Conservation (phyloP, 805 yeast species). For the Hanseniaspora clermontiae region DNA sequence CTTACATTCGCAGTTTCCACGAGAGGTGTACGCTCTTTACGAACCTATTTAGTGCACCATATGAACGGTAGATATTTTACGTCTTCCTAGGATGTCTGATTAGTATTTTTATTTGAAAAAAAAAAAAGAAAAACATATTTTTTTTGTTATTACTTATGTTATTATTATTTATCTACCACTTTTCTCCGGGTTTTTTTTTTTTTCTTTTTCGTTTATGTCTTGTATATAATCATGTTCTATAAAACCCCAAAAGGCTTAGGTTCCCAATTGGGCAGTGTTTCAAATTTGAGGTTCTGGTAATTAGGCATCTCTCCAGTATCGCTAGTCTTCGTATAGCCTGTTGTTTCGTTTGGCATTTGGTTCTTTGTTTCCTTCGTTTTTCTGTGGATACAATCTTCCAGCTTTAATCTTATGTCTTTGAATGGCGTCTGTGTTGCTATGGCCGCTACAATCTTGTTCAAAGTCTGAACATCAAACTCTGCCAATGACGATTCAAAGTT, state of each 20-base stretch:
- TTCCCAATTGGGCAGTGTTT: conserved; percentile 32
- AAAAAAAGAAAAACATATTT: not conserved
- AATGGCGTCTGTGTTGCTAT: no score
- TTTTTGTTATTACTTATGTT: not conserved
- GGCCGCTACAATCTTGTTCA: no score
- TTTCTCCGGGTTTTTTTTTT: not conserved
- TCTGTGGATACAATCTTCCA: no score
- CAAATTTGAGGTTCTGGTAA: conserved; percentile 21
- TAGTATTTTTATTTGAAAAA: conserved; percentile 13
- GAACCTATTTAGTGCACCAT: conserved; percentile 67
- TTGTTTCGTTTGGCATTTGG: no score
- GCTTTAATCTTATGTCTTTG: no score
- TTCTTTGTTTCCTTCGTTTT: no score
- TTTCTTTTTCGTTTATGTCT: not conserved
- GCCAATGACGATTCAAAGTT: not conserved
- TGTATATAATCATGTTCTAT: conserved; percentile 14
- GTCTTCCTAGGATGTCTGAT: conserved; percentile 95
- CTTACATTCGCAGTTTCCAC: conserved; percentile 92
- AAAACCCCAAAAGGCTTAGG: conserved; percentile 45
- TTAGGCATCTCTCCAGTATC: no score
- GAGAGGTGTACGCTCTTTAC: conserved; percentile 60
- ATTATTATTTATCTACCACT: not conserved
- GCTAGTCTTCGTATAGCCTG: no score
- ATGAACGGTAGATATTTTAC: conserved; percentile 61
- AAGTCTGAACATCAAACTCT: not conserved